phyloP scores from a whole-genome alignment of 2,329 filamentous ascomycete genomes.

The Epicoccum sorghinum region DNA sequence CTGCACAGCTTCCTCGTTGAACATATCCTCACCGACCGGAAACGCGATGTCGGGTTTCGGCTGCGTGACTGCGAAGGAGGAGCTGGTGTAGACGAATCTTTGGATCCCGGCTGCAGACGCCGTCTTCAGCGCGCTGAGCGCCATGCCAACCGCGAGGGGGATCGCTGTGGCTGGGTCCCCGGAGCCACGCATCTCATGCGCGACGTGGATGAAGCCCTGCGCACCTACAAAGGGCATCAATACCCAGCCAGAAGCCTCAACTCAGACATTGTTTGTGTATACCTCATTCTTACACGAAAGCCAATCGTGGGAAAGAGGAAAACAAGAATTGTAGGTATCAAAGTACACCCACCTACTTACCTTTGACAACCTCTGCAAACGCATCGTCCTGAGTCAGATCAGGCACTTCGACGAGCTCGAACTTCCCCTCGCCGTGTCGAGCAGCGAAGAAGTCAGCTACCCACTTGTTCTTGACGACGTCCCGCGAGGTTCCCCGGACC shows the following conservation, averaged over 20 bases:
- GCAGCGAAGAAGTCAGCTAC: constrained; percentile 35
- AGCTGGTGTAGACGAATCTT: constrained; percentile 54
- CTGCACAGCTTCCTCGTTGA: constrained; percentile 44
- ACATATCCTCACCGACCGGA: no score
- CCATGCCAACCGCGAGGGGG: constrained; percentile 45
- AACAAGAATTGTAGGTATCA: no score
- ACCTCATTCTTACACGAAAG: no score
- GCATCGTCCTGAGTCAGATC: constrained; percentile 36
- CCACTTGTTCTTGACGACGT: constrained; percentile 38
- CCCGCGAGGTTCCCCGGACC: constrained; percentile 45
- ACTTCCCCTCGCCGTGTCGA: constrained; percentile 28
- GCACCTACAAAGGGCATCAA: constrained; percentile 21
- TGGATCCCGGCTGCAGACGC: constrained; percentile 43
- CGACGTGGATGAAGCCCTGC: constrained; percentile 55
- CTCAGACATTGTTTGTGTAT: background rate
- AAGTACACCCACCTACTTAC: constrained; percentile 8
- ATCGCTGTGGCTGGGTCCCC: constrained; percentile 50
- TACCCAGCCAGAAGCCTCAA: background rate
- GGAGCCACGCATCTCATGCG: constrained; percentile 49
- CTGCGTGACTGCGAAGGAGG: constrained; percentile 44
- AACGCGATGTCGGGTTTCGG: constrained; percentile 45
- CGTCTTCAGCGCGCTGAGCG: constrained; percentile 50
- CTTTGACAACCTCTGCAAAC: constrained; percentile 36
- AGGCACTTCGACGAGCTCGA: constrained; percentile 39
- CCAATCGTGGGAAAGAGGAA: no score